Evolutionary conservation across 805 yeast species (phyloP).

Genomic region (Zygoascus biomembranicola): DNA sequence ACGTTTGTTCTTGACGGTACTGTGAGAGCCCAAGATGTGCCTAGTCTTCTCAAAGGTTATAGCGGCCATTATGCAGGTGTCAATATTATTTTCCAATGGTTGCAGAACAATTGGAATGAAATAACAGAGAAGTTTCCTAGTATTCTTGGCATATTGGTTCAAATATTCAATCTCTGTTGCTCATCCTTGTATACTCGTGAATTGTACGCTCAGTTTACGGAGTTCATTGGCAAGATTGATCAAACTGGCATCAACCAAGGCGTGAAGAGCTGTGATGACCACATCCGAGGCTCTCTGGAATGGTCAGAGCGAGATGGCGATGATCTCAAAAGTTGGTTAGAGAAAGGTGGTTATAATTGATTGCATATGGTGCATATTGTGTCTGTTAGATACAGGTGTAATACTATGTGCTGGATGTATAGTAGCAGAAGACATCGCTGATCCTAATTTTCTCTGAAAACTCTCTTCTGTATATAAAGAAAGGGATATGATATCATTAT

Average conservation of each 20-base stretch:
- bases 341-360: not conserved
- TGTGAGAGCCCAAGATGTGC: conserved; percentile 60
- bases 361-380: too few relatives aligned
- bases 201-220: conserved; percentile 44
- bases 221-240: conserved; percentile 40
- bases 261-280: conserved; percentile 47
- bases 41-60: conserved; percentile 70
- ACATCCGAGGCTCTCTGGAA: conserved; percentile 38
- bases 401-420: too few relatives aligned
- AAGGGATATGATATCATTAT: too few relatives aligned
- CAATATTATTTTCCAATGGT: conserved; percentile 64
- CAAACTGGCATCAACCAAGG: conserved; percentile 51
- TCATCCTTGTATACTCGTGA: conserved; percentile 51
- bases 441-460: too few relatives aligned
- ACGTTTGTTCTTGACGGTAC: conserved; percentile 49
- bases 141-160: conserved; percentile 68
- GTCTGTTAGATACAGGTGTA: too few relatives aligned
- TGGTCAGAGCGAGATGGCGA: conserved; percentile 44
- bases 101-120: conserved; percentile 62
- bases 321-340: conserved; percentile 38
- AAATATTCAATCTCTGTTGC: conserved; percentile 56
- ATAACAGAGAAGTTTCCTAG: conserved; percentile 66
- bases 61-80: conserved; percentile 61
- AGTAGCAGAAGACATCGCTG: too few relatives aligned
- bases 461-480: too few relatives aligned